These are phyloP conservation scores for Paraurostyla sp. DNA, from an alignment of 73 alveolate species.

Conservation along the genomic window DNA sequence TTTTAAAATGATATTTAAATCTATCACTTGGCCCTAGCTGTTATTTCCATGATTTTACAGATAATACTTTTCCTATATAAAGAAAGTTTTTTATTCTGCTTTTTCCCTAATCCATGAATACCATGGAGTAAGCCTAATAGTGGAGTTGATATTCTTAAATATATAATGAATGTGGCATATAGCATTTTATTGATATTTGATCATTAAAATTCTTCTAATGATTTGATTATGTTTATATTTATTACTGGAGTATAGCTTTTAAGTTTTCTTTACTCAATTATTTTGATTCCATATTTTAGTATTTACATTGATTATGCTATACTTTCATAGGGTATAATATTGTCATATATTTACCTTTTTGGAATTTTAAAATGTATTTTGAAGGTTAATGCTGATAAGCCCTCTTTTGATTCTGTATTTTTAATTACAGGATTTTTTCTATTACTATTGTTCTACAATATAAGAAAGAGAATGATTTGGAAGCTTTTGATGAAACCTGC, in stretches of 20 bases:
- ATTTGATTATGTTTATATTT: not conserved
- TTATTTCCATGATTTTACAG: not conserved
- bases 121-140: constrained; percentile 19
- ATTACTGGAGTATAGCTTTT: not conserved
- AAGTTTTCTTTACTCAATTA: not conserved
- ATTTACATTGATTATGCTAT: not conserved
- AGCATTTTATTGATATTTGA: constrained; percentile 3
- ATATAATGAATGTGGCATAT: not conserved
- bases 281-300: not conserved
- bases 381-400: not conserved
- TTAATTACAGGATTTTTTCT: not conserved
- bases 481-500: not conserved
- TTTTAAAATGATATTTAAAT: not conserved
- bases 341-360: constrained; percentile 10
- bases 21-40: constrained; percentile 8
- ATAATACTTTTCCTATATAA: not conserved
- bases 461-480: not conserved
- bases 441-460: not conserved
- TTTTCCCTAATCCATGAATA: not conserved
- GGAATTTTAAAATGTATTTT: not conserved
- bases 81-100: constrained; percentile 26
- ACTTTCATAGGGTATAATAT: not conserved
- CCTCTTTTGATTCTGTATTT: constrained; percentile 26
- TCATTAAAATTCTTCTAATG: not conserved
- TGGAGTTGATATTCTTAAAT: not conserved